Evolutionary conservation across 208 protist species (phyloP).

Genomic region (Porcisia hertigi): DNA sequence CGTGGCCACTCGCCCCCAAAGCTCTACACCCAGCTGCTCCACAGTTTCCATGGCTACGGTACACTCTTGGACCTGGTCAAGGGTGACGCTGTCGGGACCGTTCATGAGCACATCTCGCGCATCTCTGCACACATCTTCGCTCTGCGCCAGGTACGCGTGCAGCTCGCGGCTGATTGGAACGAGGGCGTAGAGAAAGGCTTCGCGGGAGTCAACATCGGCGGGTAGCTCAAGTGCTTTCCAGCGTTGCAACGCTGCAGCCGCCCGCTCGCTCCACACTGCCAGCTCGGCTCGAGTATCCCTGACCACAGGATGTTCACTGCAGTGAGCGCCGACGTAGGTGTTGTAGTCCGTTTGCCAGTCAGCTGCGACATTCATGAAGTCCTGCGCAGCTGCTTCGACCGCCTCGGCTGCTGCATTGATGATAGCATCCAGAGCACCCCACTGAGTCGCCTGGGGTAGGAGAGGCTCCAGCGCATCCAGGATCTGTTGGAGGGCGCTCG

Average conservation of each 20-base stretch:
- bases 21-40: conserved; percentile 6
- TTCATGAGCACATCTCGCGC: conserved; percentile 24
- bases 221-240: conserved; percentile 18
- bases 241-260: conserved; percentile 5
- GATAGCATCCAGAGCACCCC: conserved; percentile 2
- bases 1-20: background rate
- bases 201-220: background rate
- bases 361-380: conserved; percentile 9
- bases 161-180: conserved; percentile 18
- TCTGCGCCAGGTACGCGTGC: conserved; percentile 18
- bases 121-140: conserved; percentile 17
- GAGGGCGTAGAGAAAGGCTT: conserved; percentile 9
- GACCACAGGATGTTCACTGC: background rate
- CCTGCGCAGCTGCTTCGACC: conserved; percentile 4
- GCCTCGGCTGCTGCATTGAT: conserved; percentile 12
- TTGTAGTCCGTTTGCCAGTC: conserved; percentile 24
- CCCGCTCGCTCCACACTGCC: conserved; percentile 18
- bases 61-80: conserved; percentile 16
- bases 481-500: conserved; percentile 16
- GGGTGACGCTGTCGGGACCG: conserved; percentile 13
- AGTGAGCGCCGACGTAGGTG: conserved; percentile 14
- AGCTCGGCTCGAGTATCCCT: conserved; percentile 3
- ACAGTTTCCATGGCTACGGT: conserved; percentile 21
- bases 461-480: conserved; percentile 27
- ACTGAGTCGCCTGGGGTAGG: conserved; percentile 1